phyloP scores from a whole-genome alignment of 2,329 filamentous ascomycete species.

The Metarhizium rileyi region DNA sequence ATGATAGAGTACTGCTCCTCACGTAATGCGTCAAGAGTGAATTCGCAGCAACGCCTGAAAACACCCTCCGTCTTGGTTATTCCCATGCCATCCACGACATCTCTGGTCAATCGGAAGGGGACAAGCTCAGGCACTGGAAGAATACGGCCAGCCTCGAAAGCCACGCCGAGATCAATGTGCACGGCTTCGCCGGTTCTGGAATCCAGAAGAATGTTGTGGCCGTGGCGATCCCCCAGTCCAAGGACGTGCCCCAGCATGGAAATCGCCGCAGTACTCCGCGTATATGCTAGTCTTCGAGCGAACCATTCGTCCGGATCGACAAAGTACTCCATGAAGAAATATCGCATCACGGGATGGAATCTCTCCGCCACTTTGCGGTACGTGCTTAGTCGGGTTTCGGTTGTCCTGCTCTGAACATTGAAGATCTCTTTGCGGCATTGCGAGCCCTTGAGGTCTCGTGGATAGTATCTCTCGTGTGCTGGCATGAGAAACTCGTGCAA shows the following conservation, averaged over 20 bases:
- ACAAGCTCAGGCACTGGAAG: slow-evolving; percentile 91
- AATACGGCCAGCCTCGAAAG: slow-evolving; percentile 94
- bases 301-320: slow-evolving; percentile 96
- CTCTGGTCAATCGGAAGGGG: slow-evolving; percentile 86
- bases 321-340: slow-evolving; percentile 96
- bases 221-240: slow-evolving; percentile 87
- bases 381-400: slow-evolving; percentile 60
- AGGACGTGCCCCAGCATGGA: slow-evolving; percentile 91
- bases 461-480: slow-evolving; percentile 79
- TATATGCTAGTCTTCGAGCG: slow-evolving; percentile 77
- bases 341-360: slow-evolving; percentile 89
- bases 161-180: slow-evolving; percentile 93
- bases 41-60: slow-evolving; percentile 96
- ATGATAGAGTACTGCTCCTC: slow-evolving; percentile 96
- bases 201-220: slow-evolving; percentile 93
- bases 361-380: slow-evolving; percentile 71
- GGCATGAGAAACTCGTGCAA: slow-evolving; percentile 88
- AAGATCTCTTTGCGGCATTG: slow-evolving; percentile 73
- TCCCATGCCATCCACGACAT: slow-evolving; percentile 95
- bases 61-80: slow-evolving; percentile 92
- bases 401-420: slow-evolving; percentile 58
- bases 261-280: slow-evolving; percentile 84
- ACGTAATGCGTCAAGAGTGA: slow-evolving; percentile 88
- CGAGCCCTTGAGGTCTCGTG: slow-evolving; percentile 67
- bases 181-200: slow-evolving; percentile 84